A percentile compares a stretch with the other conserved stretches of the same genome.
phyloP scores from a whole-genome alignment of 345 rosid genomes.

The Crucihimalaya himalaica region DNA sequence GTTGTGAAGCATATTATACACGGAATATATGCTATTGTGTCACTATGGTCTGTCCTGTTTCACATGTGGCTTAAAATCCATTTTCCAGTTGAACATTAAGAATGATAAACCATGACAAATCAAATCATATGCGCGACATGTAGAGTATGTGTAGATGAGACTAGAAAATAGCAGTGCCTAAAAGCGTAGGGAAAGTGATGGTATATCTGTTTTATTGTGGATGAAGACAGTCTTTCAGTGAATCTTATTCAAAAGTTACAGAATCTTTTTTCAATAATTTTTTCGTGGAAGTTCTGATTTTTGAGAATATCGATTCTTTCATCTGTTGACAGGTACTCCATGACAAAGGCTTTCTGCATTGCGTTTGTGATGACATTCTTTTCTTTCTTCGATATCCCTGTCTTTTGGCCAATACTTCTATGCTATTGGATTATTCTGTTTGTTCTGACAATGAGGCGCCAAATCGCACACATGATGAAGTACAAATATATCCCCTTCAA shows the following conservation, averaged over 20 bases:
- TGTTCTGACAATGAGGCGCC: conserved; percentile 77
- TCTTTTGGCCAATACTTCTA: conserved; percentile 84
- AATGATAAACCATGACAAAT: not conserved
- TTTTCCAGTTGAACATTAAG: not conserved
- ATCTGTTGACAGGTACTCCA: conserved; percentile 62
- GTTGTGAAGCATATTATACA: not conserved
- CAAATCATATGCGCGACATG: not conserved
- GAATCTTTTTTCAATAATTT: not conserved
- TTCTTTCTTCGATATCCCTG: conserved; percentile 77
- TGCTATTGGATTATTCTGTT: conserved; percentile 82
- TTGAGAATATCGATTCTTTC: not conserved
- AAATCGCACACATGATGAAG: conserved; percentile 83
- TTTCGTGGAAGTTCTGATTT: not conserved
- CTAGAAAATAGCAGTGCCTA: not conserved
- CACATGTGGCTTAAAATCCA: too few species aligned
- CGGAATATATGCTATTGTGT: not conserved
- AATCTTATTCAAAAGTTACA: not conserved
- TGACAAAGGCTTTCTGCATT: conserved; percentile 72
- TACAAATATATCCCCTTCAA: conserved; percentile 73
- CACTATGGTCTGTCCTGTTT: not conserved
- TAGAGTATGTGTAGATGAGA: not conserved
- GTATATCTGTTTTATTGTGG: not conserved
- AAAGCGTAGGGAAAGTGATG: not conserved
- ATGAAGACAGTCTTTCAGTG: not conserved
- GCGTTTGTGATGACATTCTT: conserved; percentile 85